phyloP scores from a whole-genome alignment of 768 basidiomycete genomes.

The Tulasnella sp. region DNA sequence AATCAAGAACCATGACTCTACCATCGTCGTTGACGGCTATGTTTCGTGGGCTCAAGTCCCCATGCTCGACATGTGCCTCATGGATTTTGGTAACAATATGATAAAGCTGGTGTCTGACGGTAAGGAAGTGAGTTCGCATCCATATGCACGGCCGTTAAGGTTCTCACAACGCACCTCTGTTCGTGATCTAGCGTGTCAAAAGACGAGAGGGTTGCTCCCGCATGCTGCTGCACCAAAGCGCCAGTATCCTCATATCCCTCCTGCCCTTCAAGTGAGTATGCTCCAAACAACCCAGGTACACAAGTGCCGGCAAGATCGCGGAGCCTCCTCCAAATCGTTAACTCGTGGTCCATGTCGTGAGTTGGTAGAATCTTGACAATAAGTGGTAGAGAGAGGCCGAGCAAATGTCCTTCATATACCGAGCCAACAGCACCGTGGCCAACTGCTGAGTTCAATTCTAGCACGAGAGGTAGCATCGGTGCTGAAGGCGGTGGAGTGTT shows the following conservation, averaged over 20 bases:
- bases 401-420: background rate
- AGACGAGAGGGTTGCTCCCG: background rate
- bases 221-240: background rate
- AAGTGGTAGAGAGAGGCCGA: background rate
- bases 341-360: background rate
- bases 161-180: background rate
- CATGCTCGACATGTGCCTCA: background rate
- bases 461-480: background rate
- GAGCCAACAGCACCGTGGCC: background rate
- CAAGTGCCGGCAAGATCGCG: background rate
- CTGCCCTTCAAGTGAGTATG: background rate
- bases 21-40: background rate
- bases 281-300: background rate
- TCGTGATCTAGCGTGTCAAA: background rate
- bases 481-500: background rate
- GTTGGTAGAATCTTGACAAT: background rate
- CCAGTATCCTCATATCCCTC: background rate
- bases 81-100: background rate
- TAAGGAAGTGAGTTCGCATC: background rate
- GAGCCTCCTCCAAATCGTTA: background rate
- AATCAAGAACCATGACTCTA: background rate
- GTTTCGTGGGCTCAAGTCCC: background rate
- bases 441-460: background rate
- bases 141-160: background rate
- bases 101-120: background rate